Conservation (phyloP, 768 basidiomycete species). For the Suillus spraguei region DNA sequence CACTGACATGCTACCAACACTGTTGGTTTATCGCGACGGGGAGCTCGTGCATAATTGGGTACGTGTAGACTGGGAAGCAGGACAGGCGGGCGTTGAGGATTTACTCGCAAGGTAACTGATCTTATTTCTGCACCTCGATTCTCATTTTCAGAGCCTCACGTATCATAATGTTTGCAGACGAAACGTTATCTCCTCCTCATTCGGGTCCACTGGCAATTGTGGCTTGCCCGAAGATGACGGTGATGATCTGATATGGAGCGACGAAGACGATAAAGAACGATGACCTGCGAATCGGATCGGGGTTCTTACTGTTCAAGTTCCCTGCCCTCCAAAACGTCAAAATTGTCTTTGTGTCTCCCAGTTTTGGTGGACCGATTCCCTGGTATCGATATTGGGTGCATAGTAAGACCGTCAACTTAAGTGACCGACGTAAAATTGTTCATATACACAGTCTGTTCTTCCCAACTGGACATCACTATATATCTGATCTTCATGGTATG, state of each 20-base stretch:
- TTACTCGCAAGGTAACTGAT: conserved; percentile 56
- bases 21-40: conserved; percentile 78
- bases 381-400: background rate
- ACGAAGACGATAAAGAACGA: conserved; percentile 42
- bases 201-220: conserved; percentile 37
- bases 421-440: background rate
- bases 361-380: background rate
- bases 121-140: background rate
- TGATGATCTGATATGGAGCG: conserved; percentile 56
- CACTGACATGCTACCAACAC: conserved; percentile 76
- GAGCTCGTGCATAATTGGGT: conserved; percentile 91
- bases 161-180: conserved; percentile 18
- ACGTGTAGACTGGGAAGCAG: conserved; percentile 85
- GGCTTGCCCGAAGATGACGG: conserved; percentile 53
- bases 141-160: background rate
- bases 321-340: too few relatives aligned
- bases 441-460: background rate
- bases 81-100: conserved; percentile 66
- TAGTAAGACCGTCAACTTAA: too few relatives aligned
- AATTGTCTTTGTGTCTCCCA: too few relatives aligned
- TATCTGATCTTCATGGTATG: background rate
- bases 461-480: background rate
- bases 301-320: background rate
- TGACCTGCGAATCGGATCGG: background rate
- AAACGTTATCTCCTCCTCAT: conserved; percentile 25